Conservation (phyloP, 2,329 filamentous ascomycete genomes). For the Claviceps capensis region DNA sequence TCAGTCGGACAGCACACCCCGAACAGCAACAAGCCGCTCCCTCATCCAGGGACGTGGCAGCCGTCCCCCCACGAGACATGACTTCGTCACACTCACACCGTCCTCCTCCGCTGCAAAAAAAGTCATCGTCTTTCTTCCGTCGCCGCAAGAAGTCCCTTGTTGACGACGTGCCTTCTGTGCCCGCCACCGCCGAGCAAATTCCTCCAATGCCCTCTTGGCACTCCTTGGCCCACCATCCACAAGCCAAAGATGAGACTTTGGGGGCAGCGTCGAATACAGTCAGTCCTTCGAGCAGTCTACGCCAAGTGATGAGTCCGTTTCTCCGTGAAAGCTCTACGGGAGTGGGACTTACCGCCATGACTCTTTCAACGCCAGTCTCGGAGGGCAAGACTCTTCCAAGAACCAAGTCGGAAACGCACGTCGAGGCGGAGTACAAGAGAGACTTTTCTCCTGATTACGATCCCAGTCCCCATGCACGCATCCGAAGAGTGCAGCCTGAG, state of each 20-base stretch:
- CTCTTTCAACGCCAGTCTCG: constrained; percentile 8
- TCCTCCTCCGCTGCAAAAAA: constrained; percentile 59
- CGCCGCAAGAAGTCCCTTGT: constrained; percentile 80
- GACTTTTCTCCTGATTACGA: constrained; percentile 68
- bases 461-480: constrained; percentile 56
- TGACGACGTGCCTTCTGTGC: constrained; percentile 53
- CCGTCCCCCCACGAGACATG: constrained; percentile 36
- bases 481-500: constrained; percentile 45
- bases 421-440: constrained; percentile 27
- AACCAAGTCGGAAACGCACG: constrained; percentile 12
- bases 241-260: constrained; percentile 16
- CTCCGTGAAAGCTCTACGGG: constrained; percentile 26
- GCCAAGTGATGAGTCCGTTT: constrained; percentile 80
- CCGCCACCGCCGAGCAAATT: constrained; percentile 30
- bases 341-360: constrained; percentile 14
- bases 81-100: constrained; percentile 30
- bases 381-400: constrained; percentile 14
- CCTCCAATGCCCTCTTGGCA: constrained; percentile 25
- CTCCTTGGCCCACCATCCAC: constrained; percentile 16
- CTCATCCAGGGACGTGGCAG: constrained; percentile 30
- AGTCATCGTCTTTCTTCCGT: constrained; percentile 87
- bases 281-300: constrained; percentile 66
- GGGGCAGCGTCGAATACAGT: constrained; percentile 18
- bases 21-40: constrained; percentile 21
- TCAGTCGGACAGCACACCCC: constrained; percentile 23